A percentile compares a stretch with the other conserved stretches of the same genome.
phyloP scores from a whole-genome alignment of 2,329 filamentous ascomycete genomes.

The Venturia aucupariae region DNA sequence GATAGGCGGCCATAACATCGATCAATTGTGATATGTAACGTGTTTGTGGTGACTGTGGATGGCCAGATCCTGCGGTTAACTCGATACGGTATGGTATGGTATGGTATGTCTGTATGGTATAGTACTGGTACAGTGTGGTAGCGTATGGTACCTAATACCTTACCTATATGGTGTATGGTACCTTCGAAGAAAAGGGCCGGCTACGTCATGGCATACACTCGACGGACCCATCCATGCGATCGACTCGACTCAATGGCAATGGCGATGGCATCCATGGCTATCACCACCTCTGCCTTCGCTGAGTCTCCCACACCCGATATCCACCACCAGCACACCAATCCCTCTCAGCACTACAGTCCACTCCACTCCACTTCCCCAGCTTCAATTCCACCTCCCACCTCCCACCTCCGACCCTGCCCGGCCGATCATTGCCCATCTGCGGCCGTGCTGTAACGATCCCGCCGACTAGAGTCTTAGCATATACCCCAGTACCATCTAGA shows the following conservation, averaged over 20 bases:
- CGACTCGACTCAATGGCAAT: not conserved
- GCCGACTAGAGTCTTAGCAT: slow-evolving; percentile 6
- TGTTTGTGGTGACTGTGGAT: not conserved
- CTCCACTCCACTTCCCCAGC: not conserved
- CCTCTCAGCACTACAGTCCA: not conserved
- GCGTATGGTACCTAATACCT: too few species aligned
- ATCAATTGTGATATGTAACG: not conserved
- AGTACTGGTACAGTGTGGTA: too few species aligned
- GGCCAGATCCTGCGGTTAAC: not conserved
- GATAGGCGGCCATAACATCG: not conserved
- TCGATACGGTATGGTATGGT: too few species aligned
- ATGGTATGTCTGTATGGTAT: too few species aligned
- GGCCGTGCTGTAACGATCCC: not conserved
- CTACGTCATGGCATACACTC: not conserved
- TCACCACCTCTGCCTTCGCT: not conserved
- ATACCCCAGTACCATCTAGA: slow-evolving; percentile 6
- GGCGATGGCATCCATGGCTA: not conserved
- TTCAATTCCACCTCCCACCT: not conserved
- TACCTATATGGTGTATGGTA: too few species aligned
- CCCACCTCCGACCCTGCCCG: not conserved
- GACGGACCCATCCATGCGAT: not conserved
- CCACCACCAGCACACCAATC: not conserved
- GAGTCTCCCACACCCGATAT: too few species aligned
- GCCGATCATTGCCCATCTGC: not conserved
- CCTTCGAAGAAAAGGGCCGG: not conserved